A percentile compares a stretch with the other conserved stretches of the same genome.
Conservation (phyloP, 495 filamentous ascomycete species). For the Aspergillus panamensis region DNA sequence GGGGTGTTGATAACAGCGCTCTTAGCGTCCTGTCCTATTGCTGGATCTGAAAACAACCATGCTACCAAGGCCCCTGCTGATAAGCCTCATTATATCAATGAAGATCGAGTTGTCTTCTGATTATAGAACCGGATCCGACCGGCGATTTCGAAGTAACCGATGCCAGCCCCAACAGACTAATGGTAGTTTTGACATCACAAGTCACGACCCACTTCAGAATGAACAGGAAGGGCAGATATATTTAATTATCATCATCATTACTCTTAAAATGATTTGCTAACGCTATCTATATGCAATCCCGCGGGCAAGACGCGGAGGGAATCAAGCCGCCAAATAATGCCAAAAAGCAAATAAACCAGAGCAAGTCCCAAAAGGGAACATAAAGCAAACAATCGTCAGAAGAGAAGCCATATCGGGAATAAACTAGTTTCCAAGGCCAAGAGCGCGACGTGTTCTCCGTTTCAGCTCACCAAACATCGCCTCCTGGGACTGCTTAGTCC, state of each 20-base stretch:
- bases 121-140: not conserved
- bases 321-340: conserved; percentile 10
- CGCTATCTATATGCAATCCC: conserved; percentile 29
- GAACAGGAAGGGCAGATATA: not conserved
- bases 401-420: not conserved
- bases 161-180: not conserved
- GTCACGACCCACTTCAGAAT: not conserved
- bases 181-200: not conserved
- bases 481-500: conserved; percentile 69
- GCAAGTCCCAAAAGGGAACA: conserved; percentile 7
- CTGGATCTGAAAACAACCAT: not conserved
- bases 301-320: conserved; percentile 10
- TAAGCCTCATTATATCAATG: conserved; percentile 1
- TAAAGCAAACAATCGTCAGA: not conserved
- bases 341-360: conserved; percentile 4
- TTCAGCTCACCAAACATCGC: conserved; percentile 71
- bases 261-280: conserved; percentile 21
- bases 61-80: not conserved
- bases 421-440: conserved; percentile 26
- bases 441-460: conserved; percentile 54
- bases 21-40: not conserved
- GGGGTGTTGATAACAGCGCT: not conserved
- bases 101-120: not conserved
- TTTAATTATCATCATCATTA: conserved; percentile 20
- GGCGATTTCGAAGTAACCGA: conserved; percentile 12